Percentiles rank a stretch among this genome's conserved stretches.
Conservation (phyloP, 768 basidiomycete species). For the Coprinopsis sp. region DNA sequence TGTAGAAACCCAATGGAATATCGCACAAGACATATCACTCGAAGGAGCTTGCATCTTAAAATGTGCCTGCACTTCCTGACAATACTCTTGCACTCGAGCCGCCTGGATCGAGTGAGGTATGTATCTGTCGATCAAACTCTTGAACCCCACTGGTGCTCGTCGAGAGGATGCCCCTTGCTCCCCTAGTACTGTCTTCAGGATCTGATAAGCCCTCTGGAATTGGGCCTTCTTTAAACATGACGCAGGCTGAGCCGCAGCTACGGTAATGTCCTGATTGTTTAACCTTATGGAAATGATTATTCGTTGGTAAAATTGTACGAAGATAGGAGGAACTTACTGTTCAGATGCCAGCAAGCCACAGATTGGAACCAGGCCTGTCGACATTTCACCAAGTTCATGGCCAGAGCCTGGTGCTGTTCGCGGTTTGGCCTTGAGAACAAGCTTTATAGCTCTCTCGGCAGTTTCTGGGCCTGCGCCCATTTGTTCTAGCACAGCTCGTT, state of each 20-base stretch:
- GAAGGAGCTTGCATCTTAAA: neutral
- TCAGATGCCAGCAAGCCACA: neutral
- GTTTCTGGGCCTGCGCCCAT: neutral
- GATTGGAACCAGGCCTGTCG: neutral
- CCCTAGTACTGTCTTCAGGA: neutral
- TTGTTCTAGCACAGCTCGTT: too few relatives aligned
- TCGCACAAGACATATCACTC: neutral
- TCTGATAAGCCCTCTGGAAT: slow-evolving; percentile 1
- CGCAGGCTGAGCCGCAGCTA: neutral
- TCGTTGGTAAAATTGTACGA: neutral
- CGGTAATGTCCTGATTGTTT: neutral
- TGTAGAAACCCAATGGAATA: neutral
- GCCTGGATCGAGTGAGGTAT: neutral
- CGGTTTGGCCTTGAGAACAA: neutral
- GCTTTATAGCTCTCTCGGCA: neutral
- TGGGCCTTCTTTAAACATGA: slow-evolving; percentile 1
- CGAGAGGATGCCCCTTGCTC: neutral
- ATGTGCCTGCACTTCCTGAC: neutral
- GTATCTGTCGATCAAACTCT: neutral
- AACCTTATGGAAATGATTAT: neutral
- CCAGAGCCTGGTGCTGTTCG: neutral
- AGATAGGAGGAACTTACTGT: neutral
- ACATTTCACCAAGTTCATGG: neutral
- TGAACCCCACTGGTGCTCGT: neutral
- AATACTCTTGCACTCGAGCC: neutral